Evolutionary conservation across 73 alveolate genomes (phyloP), one percentile per base, ranked within the genome.

Genomic region (Paramecium octaurelia): DNA sequence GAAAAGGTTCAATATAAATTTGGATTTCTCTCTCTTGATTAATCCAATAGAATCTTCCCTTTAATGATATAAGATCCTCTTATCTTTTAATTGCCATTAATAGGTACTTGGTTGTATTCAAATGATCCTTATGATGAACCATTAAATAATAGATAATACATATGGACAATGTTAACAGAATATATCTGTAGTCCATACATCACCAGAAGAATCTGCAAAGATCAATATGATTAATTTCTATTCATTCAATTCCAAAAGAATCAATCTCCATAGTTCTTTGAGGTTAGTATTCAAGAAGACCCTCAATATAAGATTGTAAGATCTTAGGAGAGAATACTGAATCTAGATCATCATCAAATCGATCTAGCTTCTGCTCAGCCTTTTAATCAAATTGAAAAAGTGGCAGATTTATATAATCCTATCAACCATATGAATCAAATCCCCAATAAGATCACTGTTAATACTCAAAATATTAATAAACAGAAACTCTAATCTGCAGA

Each of bases 61-160:
- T 35, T 80, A 11, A 80, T 80, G 91, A 42, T 34, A 44, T 10
- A 80, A 80, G 91, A 80, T 48, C 91, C 91, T 40, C 38, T 80
- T n/a, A 24, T 80, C 27, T 24, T 80, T 24, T 35, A 80, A 43
- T 42, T 80, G 14, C 91, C 91, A 7, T 48, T 80, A 80, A 80
- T 80, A 0, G 91, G 91, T 43, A 23, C 91, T 48, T 80, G 91
- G 91, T 18, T 80, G 1, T 80, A 80, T 48, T 80, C 91, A 11
- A 80, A 80, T 80, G 91, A 80, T 46, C 76, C 70, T 6, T 80
- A 80, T 80, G 91, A 80, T 80, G 91, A 80, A 24, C 91, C 91
- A 44, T 46, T 44, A 27, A 42, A 80, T 23, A 80, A 80, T 44
- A 80, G 91, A 80, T 46, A 48, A 48, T 80, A 44, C 8, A 48